Base-by-base conservation (phyloP, 202 grass and related monocot species). In the Setaria italica region DNA sequence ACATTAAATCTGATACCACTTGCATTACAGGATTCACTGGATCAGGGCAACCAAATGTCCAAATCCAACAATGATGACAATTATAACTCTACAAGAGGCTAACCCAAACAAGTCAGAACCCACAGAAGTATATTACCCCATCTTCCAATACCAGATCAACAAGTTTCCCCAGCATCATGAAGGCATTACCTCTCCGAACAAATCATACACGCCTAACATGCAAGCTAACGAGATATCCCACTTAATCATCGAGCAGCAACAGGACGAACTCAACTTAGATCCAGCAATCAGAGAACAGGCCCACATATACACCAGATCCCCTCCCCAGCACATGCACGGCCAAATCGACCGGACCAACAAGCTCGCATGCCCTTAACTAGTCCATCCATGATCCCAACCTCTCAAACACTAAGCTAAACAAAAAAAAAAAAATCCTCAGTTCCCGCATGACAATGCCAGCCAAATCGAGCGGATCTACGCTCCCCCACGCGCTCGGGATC, bases 391-490 rank as follows among this genome's bases (percentile, higher is more conserved):
- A 74, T 34, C 32, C 32, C 11, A 33, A 17, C 11, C 48, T 34
- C 60, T 3, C 2, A 32, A 42, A n/a, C 33, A 15, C 5, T 35
- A 13, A 10, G 47, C 13, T 56, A 56, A 56, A 6, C 16, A n/a
- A n/a, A n/a, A n/a, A n/a, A 54, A 50, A 45, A 47, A 17, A 35
- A 62, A 9, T 20, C 30, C 33, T 33, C 17, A 17, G 4, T 35
- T 78, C 25, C 11, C 11, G 5, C 56, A 77, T 8, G 55, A 25
- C 15, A 79, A 42, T 76, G 51, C 57, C 17, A 20, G 3, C 56
- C 37, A 58, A 57, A 79, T 66, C 65, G 25, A 1, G 50, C 56
- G 57, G 74, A 84, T 84, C 74, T 66, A 79, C 74, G 6, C 56
- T 29, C 37, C 19, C 13, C 9, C 46, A 21, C 45, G 5, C 11